Percentiles rank a stretch among this genome's conserved stretches.
Conservation (phyloP, 805 yeast genomes). For the Candida ponderosae region DNA sequence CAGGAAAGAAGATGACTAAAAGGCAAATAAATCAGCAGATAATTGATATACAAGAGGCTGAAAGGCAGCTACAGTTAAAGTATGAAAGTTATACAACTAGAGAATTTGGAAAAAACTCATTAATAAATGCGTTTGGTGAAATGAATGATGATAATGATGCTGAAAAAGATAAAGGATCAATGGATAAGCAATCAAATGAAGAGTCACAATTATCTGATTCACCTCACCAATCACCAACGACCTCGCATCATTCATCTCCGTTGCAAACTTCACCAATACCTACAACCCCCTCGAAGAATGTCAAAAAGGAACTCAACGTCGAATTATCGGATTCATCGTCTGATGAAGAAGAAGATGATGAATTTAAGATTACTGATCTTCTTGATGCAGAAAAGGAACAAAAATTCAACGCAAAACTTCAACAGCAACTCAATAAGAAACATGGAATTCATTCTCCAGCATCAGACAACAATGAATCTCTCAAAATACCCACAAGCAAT, state of each 20-base stretch:
- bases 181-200: too few relatives aligned
- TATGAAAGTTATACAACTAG: slow-evolving; percentile 10
- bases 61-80: slow-evolving; percentile 2
- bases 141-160: too few relatives aligned
- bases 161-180: too few relatives aligned
- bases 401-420: not conserved
- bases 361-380: slow-evolving; percentile 5
- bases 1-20: not conserved
- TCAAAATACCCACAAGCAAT: too few relatives aligned
- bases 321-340: slow-evolving; percentile 5
- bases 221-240: slow-evolving; percentile 4
- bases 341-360: slow-evolving; percentile 5
- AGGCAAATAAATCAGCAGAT: slow-evolving; percentile 1
- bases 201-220: slow-evolving; percentile 1
- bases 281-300: not conserved
- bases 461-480: too few relatives aligned
- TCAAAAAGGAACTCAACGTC: slow-evolving; percentile 1
- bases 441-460: not conserved
- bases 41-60: slow-evolving; percentile 5
- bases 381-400: not conserved
- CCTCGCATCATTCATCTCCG: too few relatives aligned
- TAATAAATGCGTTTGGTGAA: too few relatives aligned
- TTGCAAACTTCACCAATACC: slow-evolving; percentile 1
- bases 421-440: too few relatives aligned
- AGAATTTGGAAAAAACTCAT: not conserved